Conservation (phyloP, 2,329 filamentous ascomycete species). For the Xylariales sp. region DNA sequence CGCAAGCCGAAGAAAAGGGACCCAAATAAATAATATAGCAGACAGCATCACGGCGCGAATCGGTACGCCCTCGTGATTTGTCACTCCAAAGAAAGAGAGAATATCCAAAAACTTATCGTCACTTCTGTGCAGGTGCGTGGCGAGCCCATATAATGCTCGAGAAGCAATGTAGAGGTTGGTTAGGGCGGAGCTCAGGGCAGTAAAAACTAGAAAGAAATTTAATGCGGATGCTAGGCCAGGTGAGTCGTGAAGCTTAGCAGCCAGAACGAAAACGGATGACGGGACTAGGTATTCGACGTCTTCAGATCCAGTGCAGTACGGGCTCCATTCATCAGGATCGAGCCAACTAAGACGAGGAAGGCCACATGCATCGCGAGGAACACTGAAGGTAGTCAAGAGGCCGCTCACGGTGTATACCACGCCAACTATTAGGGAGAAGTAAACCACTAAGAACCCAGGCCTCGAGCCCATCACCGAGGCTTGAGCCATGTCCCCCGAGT, state of each 20-base stretch:
- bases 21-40: constrained; percentile 53
- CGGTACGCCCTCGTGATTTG: constrained; percentile 51
- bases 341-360: constrained; percentile 46
- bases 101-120: constrained; percentile 42
- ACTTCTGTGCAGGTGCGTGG: constrained; percentile 47
- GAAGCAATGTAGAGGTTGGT: constrained; percentile 53
- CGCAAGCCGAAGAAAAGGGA: constrained; percentile 54
- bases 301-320: not conserved
- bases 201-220: constrained; percentile 51
- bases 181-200: constrained; percentile 49
- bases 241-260: not conserved
- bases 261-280: constrained; percentile 1
- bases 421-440: constrained; percentile 45
- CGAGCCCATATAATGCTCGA: constrained; percentile 50
- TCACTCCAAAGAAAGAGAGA: constrained; percentile 50
- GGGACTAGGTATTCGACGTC: not conserved
- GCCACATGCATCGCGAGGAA: constrained; percentile 38
- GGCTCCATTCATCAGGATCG: not conserved
- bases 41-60: constrained; percentile 54
- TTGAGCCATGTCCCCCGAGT: not conserved
- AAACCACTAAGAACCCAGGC: constrained; percentile 22
- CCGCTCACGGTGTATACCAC: constrained; percentile 46
- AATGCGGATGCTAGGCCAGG: constrained; percentile 44
- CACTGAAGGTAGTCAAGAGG: constrained; percentile 45
- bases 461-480: not conserved